Conservation (phyloP, 164 flowering plant genomes). For the Akebia trifoliata region DNA sequence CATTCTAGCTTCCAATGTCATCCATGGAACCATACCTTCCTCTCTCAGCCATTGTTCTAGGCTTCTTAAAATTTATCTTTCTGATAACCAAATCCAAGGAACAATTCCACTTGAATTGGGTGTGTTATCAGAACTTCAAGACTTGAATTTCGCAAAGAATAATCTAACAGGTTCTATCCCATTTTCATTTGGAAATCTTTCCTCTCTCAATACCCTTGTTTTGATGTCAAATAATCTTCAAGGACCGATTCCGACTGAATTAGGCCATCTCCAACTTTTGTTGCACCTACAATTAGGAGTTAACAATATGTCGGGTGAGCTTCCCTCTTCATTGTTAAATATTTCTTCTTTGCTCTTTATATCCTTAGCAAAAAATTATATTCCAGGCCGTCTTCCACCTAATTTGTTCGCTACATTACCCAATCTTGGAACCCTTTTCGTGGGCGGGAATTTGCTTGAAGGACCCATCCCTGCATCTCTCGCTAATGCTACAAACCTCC, state of each 20-base stretch:
- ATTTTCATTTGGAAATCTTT: slow-evolving; percentile 10
- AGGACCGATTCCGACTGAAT: slow-evolving; percentile 11
- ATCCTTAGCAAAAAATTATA: neutral
- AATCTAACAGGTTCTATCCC: slow-evolving; percentile 10
- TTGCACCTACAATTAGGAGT: neutral
- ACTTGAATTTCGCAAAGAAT: slow-evolving; percentile 14
- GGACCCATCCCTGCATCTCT: slow-evolving; percentile 18
- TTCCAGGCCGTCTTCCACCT: slow-evolving; percentile 13
- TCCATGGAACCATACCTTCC: slow-evolving; percentile 13
- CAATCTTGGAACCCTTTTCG: slow-evolving; percentile 6
- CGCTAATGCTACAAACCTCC: slow-evolving; percentile 10
- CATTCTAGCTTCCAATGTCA: slow-evolving; percentile 2
- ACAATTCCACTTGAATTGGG: slow-evolving; percentile 12
- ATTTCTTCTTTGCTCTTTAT: slow-evolving; percentile 7
- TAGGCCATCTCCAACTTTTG: slow-evolving; percentile 4
- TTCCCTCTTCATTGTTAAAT: slow-evolving; percentile 7
- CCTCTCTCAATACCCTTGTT: slow-evolving; percentile 1
- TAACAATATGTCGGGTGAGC: slow-evolving; percentile 9
- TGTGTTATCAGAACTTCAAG: slow-evolving; percentile 5
- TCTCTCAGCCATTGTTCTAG: slow-evolving; percentile 10
- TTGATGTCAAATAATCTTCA: slow-evolving; percentile 6
- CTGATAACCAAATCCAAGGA: slow-evolving; percentile 14
- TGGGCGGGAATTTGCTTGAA: slow-evolving; percentile 9
- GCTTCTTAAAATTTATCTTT: slow-evolving; percentile 3
- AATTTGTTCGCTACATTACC: slow-evolving; percentile 10